Evolutionary conservation across 306 rosid species (phyloP).

Genomic region (Prunus persica): Prunus_persica_NCBIv2 NC_034011.1:190501-191000

Average conservation of each 20-base stretch:
- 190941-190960: conserved; percentile 55
- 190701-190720: not conserved
- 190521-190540: conserved; percentile 8
- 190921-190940: conserved; percentile 52
- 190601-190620: not conserved
- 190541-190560: not conserved
- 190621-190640: not conserved
- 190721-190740: no score
- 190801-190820: not conserved
- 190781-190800: not conserved
- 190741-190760: not conserved
- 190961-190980: conserved; percentile 62
- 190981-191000: conserved; percentile 65
- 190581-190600: not conserved
- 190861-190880: conserved; percentile 82
- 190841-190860: conserved; percentile 68
- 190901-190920: conserved; percentile 53
- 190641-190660: not conserved
- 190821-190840: conserved; percentile 10
- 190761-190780: not conserved
- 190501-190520: conserved; percentile 42
- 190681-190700: not conserved
- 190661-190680: not conserved
- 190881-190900: conserved; percentile 43
- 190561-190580: conserved; percentile 9